Evolutionary conservation across 768 basidiomycete species (phyloP).

Genomic region (Lentinula sp.): DNA sequence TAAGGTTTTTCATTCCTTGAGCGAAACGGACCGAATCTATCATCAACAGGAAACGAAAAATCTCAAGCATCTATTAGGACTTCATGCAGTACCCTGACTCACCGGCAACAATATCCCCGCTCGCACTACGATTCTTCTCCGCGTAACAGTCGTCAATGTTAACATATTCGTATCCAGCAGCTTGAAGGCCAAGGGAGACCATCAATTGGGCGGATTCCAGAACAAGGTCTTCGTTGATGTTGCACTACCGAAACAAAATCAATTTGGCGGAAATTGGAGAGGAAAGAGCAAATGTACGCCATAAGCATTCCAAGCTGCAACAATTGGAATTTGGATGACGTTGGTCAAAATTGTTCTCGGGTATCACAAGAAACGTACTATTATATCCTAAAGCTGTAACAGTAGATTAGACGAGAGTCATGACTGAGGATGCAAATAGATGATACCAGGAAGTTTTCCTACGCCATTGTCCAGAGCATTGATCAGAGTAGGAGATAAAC

Average conservation of each 20-base stretch:
- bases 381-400: constrained; percentile 36
- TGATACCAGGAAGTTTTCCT: constrained; percentile 6
- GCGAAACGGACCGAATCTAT: constrained; percentile 47
- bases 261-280: neutral
- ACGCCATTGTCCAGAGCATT: constrained; percentile 9
- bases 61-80: neutral
- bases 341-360: neutral
- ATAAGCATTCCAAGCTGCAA: constrained; percentile 42
- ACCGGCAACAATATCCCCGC: constrained; percentile 52
- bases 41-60: neutral
- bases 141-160: constrained; percentile 67
- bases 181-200: constrained; percentile 51
- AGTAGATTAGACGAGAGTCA: neutral
- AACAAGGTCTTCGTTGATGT: constrained; percentile 44
- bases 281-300: constrained; percentile 21
- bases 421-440: neutral
- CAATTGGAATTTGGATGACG: no score
- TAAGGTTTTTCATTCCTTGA: constrained; percentile 50
- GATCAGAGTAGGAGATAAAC: neutral
- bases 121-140: constrained; percentile 42
- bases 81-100: neutral
- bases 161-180: constrained; percentile 51
- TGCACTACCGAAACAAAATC: constrained; percentile 23
- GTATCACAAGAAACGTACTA: constrained; percentile 22
- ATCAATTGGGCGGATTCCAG: constrained; percentile 44